Conservation (phyloP, 352 stramenopile genomes). For the Peronosclerospora sorghi region DNA sequence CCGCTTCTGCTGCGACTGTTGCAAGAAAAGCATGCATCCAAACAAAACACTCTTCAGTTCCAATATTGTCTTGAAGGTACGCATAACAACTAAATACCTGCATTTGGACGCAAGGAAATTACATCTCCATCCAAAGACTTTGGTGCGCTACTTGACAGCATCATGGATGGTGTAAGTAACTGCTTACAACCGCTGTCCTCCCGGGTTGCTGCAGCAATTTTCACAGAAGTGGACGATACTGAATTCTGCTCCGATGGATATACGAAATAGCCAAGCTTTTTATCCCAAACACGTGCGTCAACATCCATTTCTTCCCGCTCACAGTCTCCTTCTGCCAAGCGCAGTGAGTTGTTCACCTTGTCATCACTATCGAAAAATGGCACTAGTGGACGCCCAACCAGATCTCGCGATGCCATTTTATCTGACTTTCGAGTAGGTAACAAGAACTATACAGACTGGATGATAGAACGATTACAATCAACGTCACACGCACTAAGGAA, state of each 20-base stretch:
- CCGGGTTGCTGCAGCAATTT: conserved; percentile 9
- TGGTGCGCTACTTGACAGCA: conserved; percentile 57
- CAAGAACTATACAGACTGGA: conserved; percentile 4
- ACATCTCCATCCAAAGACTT: conserved; percentile 15
- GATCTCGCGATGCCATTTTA: conserved; percentile 22
- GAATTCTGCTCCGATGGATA: conserved; percentile 43
- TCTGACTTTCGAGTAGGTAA: not conserved
- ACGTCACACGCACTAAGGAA: not conserved
- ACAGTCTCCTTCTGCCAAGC: conserved; percentile 22
- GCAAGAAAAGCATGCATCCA: conserved; percentile 8
- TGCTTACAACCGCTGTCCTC: conserved; percentile 27
- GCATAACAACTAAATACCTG: conserved; percentile 17
- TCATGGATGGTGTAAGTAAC: conserved; percentile 61
- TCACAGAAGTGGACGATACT: conserved; percentile 2
- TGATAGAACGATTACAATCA: too few species aligned
- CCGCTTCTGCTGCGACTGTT: conserved; percentile 12
- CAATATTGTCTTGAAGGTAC: conserved; percentile 6
- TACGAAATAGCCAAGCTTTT: conserved; percentile 73
- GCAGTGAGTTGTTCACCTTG: conserved; percentile 59
- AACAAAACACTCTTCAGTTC: conserved; percentile 11
- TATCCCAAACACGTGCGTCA: conserved; percentile 78
- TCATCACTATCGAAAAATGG: conserved; percentile 68
- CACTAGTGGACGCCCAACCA: conserved; percentile 61
- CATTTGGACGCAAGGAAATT: conserved; percentile 2
- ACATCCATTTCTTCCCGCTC: conserved; percentile 55